Percentiles rank a stretch among this genome's conserved stretches.
Conservation (phyloP, 148 eudicot species). For the Amaranthus cruentus region DNA sequence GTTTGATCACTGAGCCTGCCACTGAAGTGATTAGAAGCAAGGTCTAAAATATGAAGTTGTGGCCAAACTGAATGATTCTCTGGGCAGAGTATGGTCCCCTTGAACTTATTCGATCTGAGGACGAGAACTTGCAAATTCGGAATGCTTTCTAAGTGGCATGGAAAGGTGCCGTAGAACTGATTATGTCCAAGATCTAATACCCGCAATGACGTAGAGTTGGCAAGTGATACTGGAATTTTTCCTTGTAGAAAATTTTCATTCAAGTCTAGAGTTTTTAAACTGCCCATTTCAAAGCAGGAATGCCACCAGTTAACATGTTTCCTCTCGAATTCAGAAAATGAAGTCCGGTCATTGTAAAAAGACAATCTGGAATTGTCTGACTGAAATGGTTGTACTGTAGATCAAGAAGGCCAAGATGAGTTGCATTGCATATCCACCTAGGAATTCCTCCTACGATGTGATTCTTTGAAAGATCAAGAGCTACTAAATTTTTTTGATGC, state of each 20-base stretch:
- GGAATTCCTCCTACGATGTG: too few relatives aligned
- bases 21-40: conserved; percentile 15
- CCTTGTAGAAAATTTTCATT: conserved; percentile 39
- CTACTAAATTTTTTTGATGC: too few relatives aligned
- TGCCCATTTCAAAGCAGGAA: too few relatives aligned
- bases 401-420: too few relatives aligned
- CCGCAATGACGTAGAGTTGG: conserved; percentile 10
- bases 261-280: conserved; percentile 8
- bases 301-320: too few relatives aligned
- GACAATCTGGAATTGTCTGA: too few relatives aligned
- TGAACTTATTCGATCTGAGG: conserved; percentile 18
- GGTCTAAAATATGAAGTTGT: conserved; percentile 32
- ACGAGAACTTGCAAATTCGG: conserved; percentile 43
- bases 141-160: conserved; percentile 34
- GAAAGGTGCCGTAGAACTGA: conserved; percentile 31
- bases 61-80: background rate
- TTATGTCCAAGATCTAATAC: conserved; percentile 46
- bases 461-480: too few relatives aligned
- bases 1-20: too few relatives aligned
- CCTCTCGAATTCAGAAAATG: too few relatives aligned
- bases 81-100: background rate
- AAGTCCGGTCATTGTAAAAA: too few relatives aligned
- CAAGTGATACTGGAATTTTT: conserved; percentile 41
- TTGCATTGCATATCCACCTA: too few relatives aligned
- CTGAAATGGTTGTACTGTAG: too few relatives aligned